phyloP scores from a whole-genome alignment of 169 alveolate species.

The Miamiensis avidus region DNA sequence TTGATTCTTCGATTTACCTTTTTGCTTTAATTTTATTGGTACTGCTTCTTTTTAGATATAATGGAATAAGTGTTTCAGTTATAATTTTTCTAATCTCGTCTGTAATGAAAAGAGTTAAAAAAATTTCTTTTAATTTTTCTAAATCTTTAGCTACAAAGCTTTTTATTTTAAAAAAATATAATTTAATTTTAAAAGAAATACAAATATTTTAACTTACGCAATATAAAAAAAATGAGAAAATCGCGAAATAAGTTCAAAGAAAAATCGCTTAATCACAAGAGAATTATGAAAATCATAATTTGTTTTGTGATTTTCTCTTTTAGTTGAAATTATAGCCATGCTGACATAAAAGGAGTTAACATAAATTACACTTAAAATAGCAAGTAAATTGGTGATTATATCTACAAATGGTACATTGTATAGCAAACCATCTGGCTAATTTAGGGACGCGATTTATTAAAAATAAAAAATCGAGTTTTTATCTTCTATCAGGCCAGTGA shows the following conservation, averaged over 20 bases:
- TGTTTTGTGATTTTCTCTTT: slow-evolving; percentile 49
- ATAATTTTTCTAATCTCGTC: slow-evolving; percentile 42
- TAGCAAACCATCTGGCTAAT: slow-evolving; percentile 27
- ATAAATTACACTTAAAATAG: slow-evolving; percentile 17
- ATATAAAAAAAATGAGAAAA: slow-evolving; percentile 45
- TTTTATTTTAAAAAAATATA: too few relatives aligned
- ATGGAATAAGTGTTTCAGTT: slow-evolving; percentile 37
- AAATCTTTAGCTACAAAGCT: slow-evolving; percentile 21
- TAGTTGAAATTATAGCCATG: slow-evolving; percentile 32
- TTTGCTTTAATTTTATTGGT: slow-evolving; percentile 8
- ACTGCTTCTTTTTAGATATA: background rate
- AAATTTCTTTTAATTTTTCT: slow-evolving; percentile 18
- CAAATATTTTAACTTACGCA: slow-evolving; percentile 2
- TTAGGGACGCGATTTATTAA: background rate
- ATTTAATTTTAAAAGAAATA: too few relatives aligned
- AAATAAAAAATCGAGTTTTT: slow-evolving; percentile 20
- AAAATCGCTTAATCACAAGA: slow-evolving; percentile 30
- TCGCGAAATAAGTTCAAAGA: slow-evolving; percentile 41
- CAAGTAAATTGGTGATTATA: slow-evolving; percentile 15
- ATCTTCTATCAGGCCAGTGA: slow-evolving; percentile 30
- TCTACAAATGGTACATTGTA: slow-evolving; percentile 14
- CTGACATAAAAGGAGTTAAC: slow-evolving; percentile 22
- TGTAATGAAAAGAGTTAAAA: slow-evolving; percentile 21
- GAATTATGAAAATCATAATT: slow-evolving; percentile 36
- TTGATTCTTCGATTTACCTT: slow-evolving; percentile 7